These are phyloP conservation scores for Lavandula angustifolia DNA, from an alignment of 257 asterid genomes.

Conservation along the genomic window DNA sequence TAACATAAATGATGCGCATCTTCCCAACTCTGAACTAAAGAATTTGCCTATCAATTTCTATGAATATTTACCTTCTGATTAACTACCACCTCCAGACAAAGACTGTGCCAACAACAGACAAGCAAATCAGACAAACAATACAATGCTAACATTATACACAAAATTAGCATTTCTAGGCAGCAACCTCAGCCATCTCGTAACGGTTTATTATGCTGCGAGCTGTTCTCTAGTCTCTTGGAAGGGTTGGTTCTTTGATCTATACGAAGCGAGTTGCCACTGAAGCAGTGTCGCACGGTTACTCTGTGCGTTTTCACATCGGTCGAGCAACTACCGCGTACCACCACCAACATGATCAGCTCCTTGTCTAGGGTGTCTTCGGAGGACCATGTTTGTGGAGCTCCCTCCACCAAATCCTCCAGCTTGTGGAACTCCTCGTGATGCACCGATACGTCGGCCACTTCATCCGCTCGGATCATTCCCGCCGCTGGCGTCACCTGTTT, in stretches of 20 bases:
- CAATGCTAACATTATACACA: neutral
- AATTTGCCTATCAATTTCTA: conserved; percentile 24
- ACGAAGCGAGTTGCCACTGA: conserved; percentile 41
- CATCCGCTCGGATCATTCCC: conserved; percentile 69
- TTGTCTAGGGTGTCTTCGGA: conserved; percentile 81
- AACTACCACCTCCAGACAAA: neutral
- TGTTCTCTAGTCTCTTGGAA: conserved; percentile 36
- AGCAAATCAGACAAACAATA: conserved; percentile 5
- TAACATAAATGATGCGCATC: neutral
- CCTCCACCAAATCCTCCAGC: conserved; percentile 64
- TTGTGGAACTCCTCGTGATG: conserved; percentile 74
- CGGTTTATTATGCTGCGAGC: conserved; percentile 32
- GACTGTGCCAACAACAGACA: neutral
- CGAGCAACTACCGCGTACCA: conserved; percentile 59
- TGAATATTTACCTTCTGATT: conserved; percentile 24
- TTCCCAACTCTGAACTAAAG: conserved; percentile 5
- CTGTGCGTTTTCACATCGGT: conserved; percentile 56
- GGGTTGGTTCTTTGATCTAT: conserved; percentile 35
- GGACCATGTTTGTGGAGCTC: conserved; percentile 80
- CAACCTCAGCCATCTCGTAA: conserved; percentile 10
- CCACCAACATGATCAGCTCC: conserved; percentile 65
- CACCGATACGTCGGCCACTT: conserved; percentile 54
- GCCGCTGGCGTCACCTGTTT: conserved; percentile 81
- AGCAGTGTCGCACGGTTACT: conserved; percentile 52
- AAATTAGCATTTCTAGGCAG: neutral